Base-by-base conservation (phyloP, 768 basidiomycete genomes). In the button mushroom (Agaricus bisporus) region DNA sequence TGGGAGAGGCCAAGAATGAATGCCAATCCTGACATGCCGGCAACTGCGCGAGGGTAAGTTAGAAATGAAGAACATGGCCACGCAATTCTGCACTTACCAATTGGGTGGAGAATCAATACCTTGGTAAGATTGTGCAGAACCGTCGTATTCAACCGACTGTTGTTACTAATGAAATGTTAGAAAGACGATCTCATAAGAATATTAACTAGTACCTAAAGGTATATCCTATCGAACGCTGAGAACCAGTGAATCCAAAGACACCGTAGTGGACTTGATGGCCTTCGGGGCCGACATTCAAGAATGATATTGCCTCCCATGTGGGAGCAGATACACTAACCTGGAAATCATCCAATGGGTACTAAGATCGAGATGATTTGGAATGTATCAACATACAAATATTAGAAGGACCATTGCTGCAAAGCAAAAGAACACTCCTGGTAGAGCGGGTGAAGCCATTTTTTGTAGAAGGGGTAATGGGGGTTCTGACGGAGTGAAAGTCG, bases 221-320 rank as follows among this genome's bases (percentile, higher is more conserved):
- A 53, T 89, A 93, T 15, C 91, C 91, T 50, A 92, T 67, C 17
- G 65, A 61, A 3, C 68, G 63, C 17, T 62, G 44, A 15, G 78
- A 79, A 15, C 83, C 85, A 12, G 86, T 87, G 67, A 74, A 82
- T 3, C 90, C 90, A 63, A 90, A 89, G n/a, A 85, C 79, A 60
- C 91, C 91, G 60, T 84, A 91, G 56, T 75, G 41, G 53, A 70
- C 71, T 60, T 69, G 55, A 12, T 48, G n/a, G 20, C 65, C 64
- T 4, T 69, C 73, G 10, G 64, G 57, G 7, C 69, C 70, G 20
- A 80, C 80, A 49, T 80, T 68, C 39, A 93, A 75, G 72, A 88
- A 91, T 17, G 78, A 84, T 42, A 92, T 72, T 20, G 64, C 63
- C 39, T 85, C 63, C 91, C 89, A 92, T 59, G 83, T 87, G 44